Percentiles rank a stretch among this genome's conserved stretches.
Evolutionary conservation across 73 alveolate species (phyloP).

Genomic region (Blepharisma japonicum): DNA sequence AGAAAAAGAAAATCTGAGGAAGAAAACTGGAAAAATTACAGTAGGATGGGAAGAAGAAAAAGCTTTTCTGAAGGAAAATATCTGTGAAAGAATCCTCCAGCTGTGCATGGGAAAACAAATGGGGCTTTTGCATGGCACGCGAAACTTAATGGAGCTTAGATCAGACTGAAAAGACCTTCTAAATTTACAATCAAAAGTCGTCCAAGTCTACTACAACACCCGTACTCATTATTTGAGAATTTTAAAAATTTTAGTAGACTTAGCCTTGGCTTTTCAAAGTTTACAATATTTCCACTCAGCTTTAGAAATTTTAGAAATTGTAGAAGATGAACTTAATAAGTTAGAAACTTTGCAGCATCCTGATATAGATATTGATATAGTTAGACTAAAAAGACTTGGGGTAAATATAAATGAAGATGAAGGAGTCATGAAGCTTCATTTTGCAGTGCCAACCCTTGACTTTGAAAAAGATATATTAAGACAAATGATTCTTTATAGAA

Average conservation of each 20-base stretch:
- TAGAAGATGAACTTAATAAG: constrained; percentile 1
- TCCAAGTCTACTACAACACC: background rate
- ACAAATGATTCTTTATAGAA: constrained; percentile 11
- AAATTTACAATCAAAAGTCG: background rate
- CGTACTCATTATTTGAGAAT: background rate
- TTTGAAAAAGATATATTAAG: constrained; percentile 12
- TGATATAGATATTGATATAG: constrained; percentile 7
- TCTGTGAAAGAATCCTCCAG: constrained; percentile 13
- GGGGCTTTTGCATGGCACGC: background rate
- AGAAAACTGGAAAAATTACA: constrained; percentile 14
- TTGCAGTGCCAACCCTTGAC: background rate
- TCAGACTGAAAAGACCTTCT: background rate
- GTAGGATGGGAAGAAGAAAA: constrained; percentile 23
- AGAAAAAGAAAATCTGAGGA: background rate
- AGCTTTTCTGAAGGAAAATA: background rate
- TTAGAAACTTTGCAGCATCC: background rate
- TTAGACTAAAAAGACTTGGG: background rate
- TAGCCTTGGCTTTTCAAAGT: constrained; percentile 13
- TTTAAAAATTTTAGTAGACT: background rate
- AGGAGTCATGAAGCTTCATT: constrained; percentile 1
- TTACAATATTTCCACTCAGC: constrained; percentile 24
- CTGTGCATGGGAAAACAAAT: constrained; percentile 25
- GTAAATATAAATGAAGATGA: constrained; percentile 11
- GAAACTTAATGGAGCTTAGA: background rate
- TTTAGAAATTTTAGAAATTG: constrained; percentile 15